Evolutionary conservation across 2,329 filamentous ascomycete genomes (phyloP).

Genomic region (Calonectria naviculata): DNA sequence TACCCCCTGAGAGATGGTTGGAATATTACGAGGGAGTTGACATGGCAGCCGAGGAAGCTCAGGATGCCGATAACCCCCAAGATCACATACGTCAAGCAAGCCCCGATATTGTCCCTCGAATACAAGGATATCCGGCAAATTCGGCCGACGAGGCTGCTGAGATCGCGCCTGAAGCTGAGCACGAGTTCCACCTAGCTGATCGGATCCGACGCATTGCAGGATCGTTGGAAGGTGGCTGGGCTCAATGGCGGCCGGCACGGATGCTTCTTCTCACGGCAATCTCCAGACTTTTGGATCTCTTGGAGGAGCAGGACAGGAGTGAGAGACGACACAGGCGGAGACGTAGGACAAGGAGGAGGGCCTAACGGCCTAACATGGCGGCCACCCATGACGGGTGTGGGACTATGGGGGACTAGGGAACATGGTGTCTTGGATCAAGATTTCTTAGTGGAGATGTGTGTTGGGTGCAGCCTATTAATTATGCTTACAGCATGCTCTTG

Average conservation of each 20-base stretch:
- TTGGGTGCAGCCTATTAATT: too few species aligned
- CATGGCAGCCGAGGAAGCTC: too few species aligned
- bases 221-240: neutral
- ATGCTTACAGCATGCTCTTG: too few species aligned
- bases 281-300: neutral
- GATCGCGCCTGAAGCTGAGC: neutral
- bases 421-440: neutral
- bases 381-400: too few species aligned
- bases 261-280: neutral
- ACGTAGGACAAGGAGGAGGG: neutral
- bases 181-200: neutral
- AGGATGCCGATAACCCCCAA: neutral
- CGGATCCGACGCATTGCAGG: neutral
- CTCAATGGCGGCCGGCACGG: neutral
- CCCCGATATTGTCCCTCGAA: neutral
- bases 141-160: neutral
- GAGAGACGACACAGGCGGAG: neutral
- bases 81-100: neutral
- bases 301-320: neutral
- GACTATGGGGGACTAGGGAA: neutral
- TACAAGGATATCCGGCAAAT: neutral
- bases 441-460: too few species aligned
- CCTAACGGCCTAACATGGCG: neutral
- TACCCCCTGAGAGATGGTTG: neutral
- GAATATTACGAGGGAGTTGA: neutral